Evolutionary conservation across 306 rosid genomes (phyloP).

Genomic region (Prunus padus): DNA sequence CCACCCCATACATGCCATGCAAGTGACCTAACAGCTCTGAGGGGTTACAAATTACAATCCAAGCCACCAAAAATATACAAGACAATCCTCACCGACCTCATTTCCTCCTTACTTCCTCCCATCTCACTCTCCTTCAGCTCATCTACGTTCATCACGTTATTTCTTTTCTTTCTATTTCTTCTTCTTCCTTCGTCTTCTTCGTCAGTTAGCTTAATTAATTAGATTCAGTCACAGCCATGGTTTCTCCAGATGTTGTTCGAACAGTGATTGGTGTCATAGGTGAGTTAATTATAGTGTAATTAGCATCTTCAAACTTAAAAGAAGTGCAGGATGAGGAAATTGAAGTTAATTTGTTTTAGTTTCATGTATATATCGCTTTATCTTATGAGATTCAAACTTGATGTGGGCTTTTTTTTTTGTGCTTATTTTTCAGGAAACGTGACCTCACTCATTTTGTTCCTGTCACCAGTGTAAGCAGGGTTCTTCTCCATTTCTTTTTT

Average conservation of each 20-base stretch:
- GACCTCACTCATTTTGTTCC: constrained; percentile 66
- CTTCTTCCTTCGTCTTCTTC: background rate
- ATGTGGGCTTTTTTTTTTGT: background rate
- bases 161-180: background rate
- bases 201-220: background rate
- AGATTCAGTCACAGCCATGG: constrained; percentile 37
- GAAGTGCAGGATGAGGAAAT: background rate
- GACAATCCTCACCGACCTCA: background rate
- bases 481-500: background rate
- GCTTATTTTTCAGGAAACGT: constrained; percentile 66
- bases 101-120: background rate
- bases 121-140: background rate
- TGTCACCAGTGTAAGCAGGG: constrained; percentile 74
- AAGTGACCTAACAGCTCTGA: constrained; percentile 31
- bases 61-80: background rate
- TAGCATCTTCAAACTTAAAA: background rate
- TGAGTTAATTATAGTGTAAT: background rate
- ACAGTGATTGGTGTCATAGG: constrained; percentile 70
- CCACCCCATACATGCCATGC: constrained; percentile 49
- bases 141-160: background rate
- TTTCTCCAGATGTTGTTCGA: constrained; percentile 61
- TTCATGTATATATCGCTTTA: background rate
- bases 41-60: background rate
- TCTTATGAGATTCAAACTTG: background rate
- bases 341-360: background rate